These are phyloP conservation scores for Lactifluus volemus DNA, from an alignment of 768 basidiomycete genomes.

Conservation along the genomic window DNA sequence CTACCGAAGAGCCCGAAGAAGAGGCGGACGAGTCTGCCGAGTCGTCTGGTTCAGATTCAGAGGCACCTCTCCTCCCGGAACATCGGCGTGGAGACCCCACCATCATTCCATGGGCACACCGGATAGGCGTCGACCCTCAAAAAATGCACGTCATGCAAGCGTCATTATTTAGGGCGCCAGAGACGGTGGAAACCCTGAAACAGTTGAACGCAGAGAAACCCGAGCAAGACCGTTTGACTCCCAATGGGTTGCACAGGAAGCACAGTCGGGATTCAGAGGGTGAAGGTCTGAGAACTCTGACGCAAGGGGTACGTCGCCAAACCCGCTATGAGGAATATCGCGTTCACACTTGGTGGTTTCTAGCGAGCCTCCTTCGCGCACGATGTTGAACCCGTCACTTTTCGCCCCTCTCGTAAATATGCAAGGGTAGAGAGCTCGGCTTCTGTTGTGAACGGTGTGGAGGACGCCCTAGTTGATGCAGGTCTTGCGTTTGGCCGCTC, in stretches of 20 bases:
- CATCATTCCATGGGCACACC: constrained; percentile 63
- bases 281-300: constrained; percentile 50
- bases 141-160: constrained; percentile 93
- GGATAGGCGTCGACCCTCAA: constrained; percentile 72
- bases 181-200: constrained; percentile 55
- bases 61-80: constrained; percentile 21
- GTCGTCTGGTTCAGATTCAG: constrained; percentile 27
- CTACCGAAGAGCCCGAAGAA: constrained; percentile 37
- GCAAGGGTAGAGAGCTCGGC: constrained; percentile 60
- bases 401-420: constrained; percentile 74
- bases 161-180: constrained; percentile 70
- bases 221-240: constrained; percentile 25
- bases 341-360: neutral
- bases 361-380: constrained; percentile 78
- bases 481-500: constrained; percentile 81
- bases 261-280: constrained; percentile 75
- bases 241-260: constrained; percentile 45
- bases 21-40: constrained; percentile 29
- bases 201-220: constrained; percentile 18
- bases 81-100: constrained; percentile 35
- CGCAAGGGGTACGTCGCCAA: constrained; percentile 43
- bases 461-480: constrained; percentile 66
- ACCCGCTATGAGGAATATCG: neutral
- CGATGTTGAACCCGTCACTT: constrained; percentile 54
- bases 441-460: constrained; percentile 55